Conservation (phyloP, 352 stramenopile species). For the Globisporangium acanthophoron region DNA sequence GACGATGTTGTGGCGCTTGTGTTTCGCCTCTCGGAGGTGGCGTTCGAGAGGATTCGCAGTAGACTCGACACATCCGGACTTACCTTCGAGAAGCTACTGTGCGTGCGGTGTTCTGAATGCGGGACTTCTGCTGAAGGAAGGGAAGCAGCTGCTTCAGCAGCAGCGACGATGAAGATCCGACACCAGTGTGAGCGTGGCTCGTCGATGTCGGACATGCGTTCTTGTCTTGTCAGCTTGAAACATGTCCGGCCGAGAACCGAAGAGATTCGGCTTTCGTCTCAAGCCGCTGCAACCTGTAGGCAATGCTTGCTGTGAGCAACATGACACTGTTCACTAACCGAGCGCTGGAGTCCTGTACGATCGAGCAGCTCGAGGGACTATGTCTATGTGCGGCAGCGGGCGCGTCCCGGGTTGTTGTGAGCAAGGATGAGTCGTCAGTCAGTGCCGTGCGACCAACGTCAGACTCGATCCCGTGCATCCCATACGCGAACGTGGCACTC, state of each 20-base stretch:
- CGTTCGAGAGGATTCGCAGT: not conserved
- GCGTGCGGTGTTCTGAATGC: constrained; percentile 21
- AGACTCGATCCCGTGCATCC: constrained; percentile 20
- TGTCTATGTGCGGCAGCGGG: constrained; percentile 9
- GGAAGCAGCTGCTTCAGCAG: not conserved
- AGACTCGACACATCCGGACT: not conserved
- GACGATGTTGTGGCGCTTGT: constrained; percentile 1
- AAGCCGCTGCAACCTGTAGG: not conserved
- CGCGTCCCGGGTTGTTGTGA: not conserved
- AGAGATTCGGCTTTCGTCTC: not conserved
- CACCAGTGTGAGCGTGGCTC: not conserved
- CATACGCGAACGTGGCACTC: constrained; percentile 9
- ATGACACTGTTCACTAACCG: constrained; percentile 10
- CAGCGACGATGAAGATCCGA: not conserved
- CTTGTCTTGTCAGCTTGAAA: not conserved
- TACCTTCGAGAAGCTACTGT: constrained; percentile 12
- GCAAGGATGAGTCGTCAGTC: constrained; percentile 5
- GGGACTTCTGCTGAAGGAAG: constrained; percentile 4
- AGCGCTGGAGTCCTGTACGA: not conserved
- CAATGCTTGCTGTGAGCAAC: not conserved
- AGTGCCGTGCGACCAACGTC: constrained; percentile 11
- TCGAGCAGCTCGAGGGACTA: constrained; percentile 10
- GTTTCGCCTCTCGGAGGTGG: not conserved
- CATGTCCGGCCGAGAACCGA: not conserved
- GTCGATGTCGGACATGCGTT: constrained; percentile 2